Conservation (phyloP, 225 moss, liverwort and hornwort species). For the Ulota crispa region DNA sequence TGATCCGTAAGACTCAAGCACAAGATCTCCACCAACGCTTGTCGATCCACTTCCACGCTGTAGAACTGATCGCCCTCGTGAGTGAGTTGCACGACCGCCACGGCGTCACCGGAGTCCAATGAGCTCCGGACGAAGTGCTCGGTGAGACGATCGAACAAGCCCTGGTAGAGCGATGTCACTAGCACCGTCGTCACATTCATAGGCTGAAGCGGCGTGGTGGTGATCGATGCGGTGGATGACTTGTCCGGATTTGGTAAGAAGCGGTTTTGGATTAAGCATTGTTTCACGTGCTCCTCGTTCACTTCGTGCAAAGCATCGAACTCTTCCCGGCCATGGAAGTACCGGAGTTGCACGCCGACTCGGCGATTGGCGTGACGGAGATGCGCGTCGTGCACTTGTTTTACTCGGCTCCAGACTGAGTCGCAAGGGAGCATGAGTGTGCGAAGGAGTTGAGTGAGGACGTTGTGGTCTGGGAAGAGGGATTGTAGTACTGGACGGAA, state of each 20-base stretch:
- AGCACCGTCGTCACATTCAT: constrained; percentile 57
- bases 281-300: constrained; percentile 35
- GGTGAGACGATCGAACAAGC: constrained; percentile 45
- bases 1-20: constrained; percentile 52
- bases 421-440: constrained; percentile 59
- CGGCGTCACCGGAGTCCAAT: constrained; percentile 37
- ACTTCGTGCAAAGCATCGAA: constrained; percentile 16
- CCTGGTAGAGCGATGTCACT: constrained; percentile 61
- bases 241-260: constrained; percentile 17
- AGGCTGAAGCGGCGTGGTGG: neutral
- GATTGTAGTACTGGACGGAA: constrained; percentile 44
- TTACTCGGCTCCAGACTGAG: constrained; percentile 58
- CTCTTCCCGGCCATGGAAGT: constrained; percentile 34
- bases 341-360: constrained; percentile 57
- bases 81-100: constrained; percentile 54
- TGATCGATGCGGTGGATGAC: neutral
- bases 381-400: constrained; percentile 50
- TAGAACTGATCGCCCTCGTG: constrained; percentile 49
- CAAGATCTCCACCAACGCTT: constrained; percentile 63
- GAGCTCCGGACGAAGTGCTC: constrained; percentile 40
- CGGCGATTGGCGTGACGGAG: constrained; percentile 47
- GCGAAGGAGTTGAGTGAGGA: constrained; percentile 50
- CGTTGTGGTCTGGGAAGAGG: constrained; percentile 51
- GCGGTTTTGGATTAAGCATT: constrained; percentile 28
- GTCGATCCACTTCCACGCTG: constrained; percentile 50